These are phyloP conservation scores for Sistotremastrum suecicum DNA, from an alignment of 768 basidiomycete genomes.

Conservation along the genomic window DNA sequence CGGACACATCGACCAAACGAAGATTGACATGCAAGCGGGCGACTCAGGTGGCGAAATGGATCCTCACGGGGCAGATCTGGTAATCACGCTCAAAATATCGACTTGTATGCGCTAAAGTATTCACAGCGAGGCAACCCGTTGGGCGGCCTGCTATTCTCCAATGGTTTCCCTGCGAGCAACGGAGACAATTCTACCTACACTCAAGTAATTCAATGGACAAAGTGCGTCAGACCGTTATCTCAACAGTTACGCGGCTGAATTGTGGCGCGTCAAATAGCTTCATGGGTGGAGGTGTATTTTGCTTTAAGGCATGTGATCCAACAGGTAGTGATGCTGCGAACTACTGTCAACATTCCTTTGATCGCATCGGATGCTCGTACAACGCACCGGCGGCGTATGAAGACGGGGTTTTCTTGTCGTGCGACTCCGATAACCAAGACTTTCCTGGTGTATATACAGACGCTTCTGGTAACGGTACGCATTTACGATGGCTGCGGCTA, in stretches of 20 bases:
- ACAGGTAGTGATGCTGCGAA: slow-evolving; percentile 28
- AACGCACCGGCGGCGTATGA: slow-evolving; percentile 55
- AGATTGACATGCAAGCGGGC: slow-evolving; percentile 31
- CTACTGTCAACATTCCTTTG: slow-evolving; percentile 61
- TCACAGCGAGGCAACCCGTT: slow-evolving; percentile 66
- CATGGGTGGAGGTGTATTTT: slow-evolving; percentile 52
- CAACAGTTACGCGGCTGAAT: neutral
- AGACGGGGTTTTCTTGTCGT: slow-evolving; percentile 46
- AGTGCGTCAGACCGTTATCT: slow-evolving; percentile 25
- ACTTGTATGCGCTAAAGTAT: neutral
- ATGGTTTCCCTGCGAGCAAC: slow-evolving; percentile 28
- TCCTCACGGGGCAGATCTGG: slow-evolving; percentile 56
- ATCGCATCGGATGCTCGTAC: slow-evolving; percentile 61
- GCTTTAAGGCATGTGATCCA: slow-evolving; percentile 62
- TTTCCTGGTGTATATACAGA: slow-evolving; percentile 38
- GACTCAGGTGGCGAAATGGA: slow-evolving; percentile 73
- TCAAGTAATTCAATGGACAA: slow-evolving; percentile 58
- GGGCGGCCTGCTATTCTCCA: slow-evolving; percentile 57
- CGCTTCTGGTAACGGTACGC: slow-evolving; percentile 18
- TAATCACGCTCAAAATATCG: slow-evolving; percentile 9
- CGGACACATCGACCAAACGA: slow-evolving; percentile 50
- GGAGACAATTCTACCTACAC: slow-evolving; percentile 27
- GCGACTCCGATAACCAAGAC: slow-evolving; percentile 51
- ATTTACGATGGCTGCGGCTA: neutral
- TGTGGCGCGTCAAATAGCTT: slow-evolving; percentile 33